These are phyloP conservation scores for Heterobasidion annosum DNA, from an alignment of 1,284 basidiomycete genomes.

Conservation along the genomic window DNA sequence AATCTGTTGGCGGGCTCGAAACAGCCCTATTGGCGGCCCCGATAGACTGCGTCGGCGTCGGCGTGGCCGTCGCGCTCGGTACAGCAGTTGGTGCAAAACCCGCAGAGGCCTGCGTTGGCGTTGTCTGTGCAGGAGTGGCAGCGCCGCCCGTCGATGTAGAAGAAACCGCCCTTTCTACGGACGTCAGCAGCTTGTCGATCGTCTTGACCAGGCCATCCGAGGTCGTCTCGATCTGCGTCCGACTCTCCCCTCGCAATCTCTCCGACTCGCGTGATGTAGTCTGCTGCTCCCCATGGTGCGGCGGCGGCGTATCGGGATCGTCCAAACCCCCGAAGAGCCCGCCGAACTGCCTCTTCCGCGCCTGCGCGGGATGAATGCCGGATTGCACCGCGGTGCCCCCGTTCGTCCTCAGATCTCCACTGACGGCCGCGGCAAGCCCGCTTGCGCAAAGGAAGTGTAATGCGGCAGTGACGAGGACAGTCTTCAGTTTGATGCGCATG, in stretches of 20 bases:
- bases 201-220: not conserved
- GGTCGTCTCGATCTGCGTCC: not conserved
- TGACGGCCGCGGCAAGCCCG: not conserved
- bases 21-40: not conserved
- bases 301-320: not conserved
- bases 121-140: not conserved
- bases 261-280: not conserved
- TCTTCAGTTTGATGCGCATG: not conserved
- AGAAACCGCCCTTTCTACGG: not conserved
- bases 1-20: slow-evolving; percentile 16
- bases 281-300: slow-evolving; percentile 2
- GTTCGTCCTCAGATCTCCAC: not conserved
- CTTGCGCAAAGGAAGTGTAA: not conserved
- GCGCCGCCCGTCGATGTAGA: not conserved
- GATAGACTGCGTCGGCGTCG: not conserved
- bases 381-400: not conserved
- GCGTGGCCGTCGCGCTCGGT: not conserved
- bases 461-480: not conserved
- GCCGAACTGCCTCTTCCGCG: not conserved
- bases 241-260: not conserved
- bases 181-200: not conserved
- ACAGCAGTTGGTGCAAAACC: not conserved
- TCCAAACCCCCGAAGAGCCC: slow-evolving; percentile 3
- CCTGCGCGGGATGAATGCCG: not conserved
- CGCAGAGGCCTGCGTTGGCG: not conserved